Evolutionary conservation across 306 rosid species (phyloP).

Genomic region (Vigna angularis): DNA sequence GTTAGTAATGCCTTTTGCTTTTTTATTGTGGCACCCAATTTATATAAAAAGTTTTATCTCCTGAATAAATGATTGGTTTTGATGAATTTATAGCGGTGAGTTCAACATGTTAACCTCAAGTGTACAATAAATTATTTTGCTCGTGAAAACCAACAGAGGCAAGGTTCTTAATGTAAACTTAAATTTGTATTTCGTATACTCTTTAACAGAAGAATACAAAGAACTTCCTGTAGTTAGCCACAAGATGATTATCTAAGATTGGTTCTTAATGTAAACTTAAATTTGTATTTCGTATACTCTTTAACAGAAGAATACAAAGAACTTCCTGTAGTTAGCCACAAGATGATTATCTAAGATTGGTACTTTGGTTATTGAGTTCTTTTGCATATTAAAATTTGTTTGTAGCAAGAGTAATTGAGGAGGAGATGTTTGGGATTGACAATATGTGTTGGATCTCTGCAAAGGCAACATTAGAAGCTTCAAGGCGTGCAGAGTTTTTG

Average conservation of each 20-base stretch:
- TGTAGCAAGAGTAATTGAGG: slow-evolving; percentile 95
- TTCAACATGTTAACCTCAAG: slow-evolving; percentile 39
- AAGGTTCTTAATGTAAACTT: slow-evolving; percentile 31
- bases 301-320: slow-evolving; percentile 17
- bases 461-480: slow-evolving; percentile 85
- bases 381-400: slow-evolving; percentile 33
- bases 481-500: slow-evolving; percentile 81
- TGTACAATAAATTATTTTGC: slow-evolving; percentile 23
- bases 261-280: slow-evolving; percentile 15
- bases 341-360: slow-evolving; percentile 28
- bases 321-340: slow-evolving; percentile 27
- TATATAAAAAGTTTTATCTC: slow-evolving; percentile 9
- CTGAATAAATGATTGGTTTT: slow-evolving; percentile 12
- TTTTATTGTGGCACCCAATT: slow-evolving; percentile 18
- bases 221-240: slow-evolving; percentile 31
- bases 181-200: slow-evolving; percentile 11
- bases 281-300: slow-evolving; percentile 18
- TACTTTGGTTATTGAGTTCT: slow-evolving; percentile 34
- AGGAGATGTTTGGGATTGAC: slow-evolving; percentile 94
- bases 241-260: slow-evolving; percentile 28
- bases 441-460: slow-evolving; percentile 96
- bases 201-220: slow-evolving; percentile 17
- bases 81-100: slow-evolving; percentile 20
- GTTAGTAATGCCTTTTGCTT: not conserved
- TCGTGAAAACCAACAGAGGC: slow-evolving; percentile 18